Base-by-base conservation (phyloP, 148 eudicot species). In the Diospyros kaki region DNA sequence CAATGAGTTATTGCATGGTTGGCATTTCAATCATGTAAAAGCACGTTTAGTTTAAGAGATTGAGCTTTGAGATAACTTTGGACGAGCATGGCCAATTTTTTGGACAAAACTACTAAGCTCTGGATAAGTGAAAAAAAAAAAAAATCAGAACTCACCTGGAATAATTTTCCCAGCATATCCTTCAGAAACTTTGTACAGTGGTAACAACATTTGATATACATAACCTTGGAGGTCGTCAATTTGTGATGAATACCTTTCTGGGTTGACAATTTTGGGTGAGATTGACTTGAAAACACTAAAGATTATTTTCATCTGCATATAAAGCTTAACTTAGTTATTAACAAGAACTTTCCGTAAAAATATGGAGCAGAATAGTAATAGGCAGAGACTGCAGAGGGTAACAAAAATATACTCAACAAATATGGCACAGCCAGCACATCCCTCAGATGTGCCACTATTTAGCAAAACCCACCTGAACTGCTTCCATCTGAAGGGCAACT, bases 131-230 rank as follows among this genome's bases (percentile, higher is more conserved):
- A 28, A 28, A 28, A 28, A 28, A 28, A 28, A 28, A 28, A 28
- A 28, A 28, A 14, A 69, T 69, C 61, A 41, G 17, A 79, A 54
- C 69, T 83, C 74, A 94, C 98, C 98, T 86, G 93, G 84, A 72
- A 95, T 73, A 60, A 85, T 85, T 79, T 81, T 90, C 52, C 98
- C 98, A 77, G 94, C 81, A 74, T 79, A 90, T 40, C 97, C 98
- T 86, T 95, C 96, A 55, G 82, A 88, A 72, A 92, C 86, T 83
- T 87, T 90, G 86, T 92, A 88, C 43, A 95, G 42, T 7, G 98
- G 97, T 39, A 87, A 68, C 79, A 95, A 82, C 75, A 95, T 76
- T 71, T 83, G 85, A 77, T 81, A 74, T n/a, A 89, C 93, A 75
- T 81, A 86, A 54, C 82, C 86, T 62, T 82, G 82, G 71, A 74